These are phyloP conservation scores for Acanthamoeba royreba DNA, from an alignment of 208 protist species.

Conservation along the genomic window DNA sequence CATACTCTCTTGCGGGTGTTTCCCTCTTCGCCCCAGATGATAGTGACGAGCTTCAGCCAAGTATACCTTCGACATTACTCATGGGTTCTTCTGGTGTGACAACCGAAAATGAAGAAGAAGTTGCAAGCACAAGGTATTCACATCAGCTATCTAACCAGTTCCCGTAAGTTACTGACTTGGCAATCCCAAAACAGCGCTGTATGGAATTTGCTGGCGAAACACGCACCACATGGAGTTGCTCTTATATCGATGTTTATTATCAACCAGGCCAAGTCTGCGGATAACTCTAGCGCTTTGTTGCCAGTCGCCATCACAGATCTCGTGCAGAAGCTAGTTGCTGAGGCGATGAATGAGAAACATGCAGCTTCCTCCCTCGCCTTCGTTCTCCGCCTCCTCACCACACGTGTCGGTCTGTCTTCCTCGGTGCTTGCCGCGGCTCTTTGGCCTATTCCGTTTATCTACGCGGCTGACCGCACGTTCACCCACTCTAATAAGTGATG, in stretches of 20 bases:
- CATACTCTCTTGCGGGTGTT: background rate
- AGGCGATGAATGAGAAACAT: background rate
- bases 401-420: background rate
- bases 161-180: too few species aligned
- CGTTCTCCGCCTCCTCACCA: background rate
- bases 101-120: background rate
- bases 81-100: background rate
- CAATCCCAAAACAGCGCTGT: background rate
- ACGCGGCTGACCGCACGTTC: background rate
- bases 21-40: background rate
- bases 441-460: background rate
- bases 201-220: background rate
- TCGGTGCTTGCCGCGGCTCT: background rate
- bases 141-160: too few species aligned
- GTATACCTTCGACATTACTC: background rate
- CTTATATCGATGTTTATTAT: background rate
- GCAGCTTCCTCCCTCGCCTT: background rate
- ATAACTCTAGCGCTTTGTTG: background rate
- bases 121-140: too few species aligned
- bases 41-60: background rate
- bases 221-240: background rate
- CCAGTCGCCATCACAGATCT: too few species aligned
- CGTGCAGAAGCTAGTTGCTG: background rate
- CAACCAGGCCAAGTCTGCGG: background rate
- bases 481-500: too few species aligned